phyloP scores from a whole-genome alignment of 768 basidiomycete species.

The Neoboletus brunneissimus region DNA sequence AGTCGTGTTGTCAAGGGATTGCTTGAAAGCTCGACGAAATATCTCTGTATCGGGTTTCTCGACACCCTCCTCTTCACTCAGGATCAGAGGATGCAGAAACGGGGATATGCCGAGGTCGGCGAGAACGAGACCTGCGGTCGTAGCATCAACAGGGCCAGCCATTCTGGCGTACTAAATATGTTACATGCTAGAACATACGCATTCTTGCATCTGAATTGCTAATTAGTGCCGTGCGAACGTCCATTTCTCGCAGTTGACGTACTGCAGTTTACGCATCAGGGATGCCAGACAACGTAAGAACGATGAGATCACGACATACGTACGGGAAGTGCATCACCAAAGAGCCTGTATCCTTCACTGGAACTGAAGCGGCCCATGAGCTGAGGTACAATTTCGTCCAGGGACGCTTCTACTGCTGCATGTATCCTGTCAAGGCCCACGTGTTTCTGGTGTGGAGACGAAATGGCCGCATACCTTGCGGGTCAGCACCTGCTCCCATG shows the following conservation, averaged over 20 bases:
- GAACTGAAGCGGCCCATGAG: slow-evolving; percentile 72
- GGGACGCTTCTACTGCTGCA: slow-evolving; percentile 51
- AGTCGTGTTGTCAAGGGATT: not conserved
- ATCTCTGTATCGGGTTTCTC: slow-evolving; percentile 68
- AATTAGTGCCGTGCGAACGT: slow-evolving; percentile 54
- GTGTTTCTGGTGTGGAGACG: slow-evolving; percentile 20
- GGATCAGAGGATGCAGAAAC: slow-evolving; percentile 51
- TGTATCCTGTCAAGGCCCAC: slow-evolving; percentile 15
- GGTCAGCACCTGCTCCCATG: slow-evolving; percentile 67
- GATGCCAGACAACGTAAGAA: not conserved
- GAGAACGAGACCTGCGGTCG: slow-evolving; percentile 45
- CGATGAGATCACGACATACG: slow-evolving; percentile 24
- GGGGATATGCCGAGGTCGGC: slow-evolving; percentile 54
- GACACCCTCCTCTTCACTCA: slow-evolving; percentile 66
- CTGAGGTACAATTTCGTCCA: slow-evolving; percentile 54
- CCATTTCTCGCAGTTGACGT: slow-evolving; percentile 41
- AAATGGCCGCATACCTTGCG: slow-evolving; percentile 40
- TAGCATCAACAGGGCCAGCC: not conserved
- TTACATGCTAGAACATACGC: slow-evolving; percentile 42
- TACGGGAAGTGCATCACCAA: slow-evolving; percentile 52
- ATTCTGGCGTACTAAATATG: not conserved
- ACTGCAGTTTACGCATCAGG: slow-evolving; percentile 35
- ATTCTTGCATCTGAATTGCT: slow-evolving; percentile 75
- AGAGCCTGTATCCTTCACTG: slow-evolving; percentile 62
- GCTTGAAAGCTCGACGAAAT: slow-evolving; percentile 44